Conservation (phyloP, 2,329 filamentous ascomycete species). For the Penicillium sp. region DNA sequence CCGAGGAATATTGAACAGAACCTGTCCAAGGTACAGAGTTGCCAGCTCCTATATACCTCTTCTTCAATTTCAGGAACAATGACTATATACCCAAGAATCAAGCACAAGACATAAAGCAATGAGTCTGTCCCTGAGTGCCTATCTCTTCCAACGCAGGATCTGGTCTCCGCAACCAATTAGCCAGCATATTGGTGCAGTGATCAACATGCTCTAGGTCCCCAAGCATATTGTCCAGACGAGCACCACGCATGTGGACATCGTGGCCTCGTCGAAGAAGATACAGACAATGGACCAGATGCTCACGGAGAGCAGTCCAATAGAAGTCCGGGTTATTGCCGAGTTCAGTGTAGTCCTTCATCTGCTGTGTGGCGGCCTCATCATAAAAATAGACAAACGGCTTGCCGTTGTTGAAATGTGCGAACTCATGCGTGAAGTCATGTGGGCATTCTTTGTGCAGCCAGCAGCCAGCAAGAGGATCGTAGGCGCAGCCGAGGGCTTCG, state of each 20-base stretch:
- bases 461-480: conserved; percentile 18
- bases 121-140: conserved; percentile 14
- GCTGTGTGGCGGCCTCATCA: conserved; percentile 12
- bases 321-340: conserved; percentile 9
- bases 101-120: conserved; percentile 17
- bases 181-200: conserved; percentile 19
- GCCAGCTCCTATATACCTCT: no score
- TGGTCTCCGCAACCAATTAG: conserved; percentile 14
- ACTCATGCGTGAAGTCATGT: conserved; percentile 13
- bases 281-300: conserved; percentile 17
- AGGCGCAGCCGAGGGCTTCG: conserved; percentile 12
- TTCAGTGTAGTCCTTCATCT: conserved; percentile 16
- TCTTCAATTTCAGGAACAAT: not conserved
- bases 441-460: conserved; percentile 20
- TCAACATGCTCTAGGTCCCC: conserved; percentile 17
- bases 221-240: conserved; percentile 18
- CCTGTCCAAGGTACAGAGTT: not conserved
- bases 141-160: conserved; percentile 10
- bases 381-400: conserved; percentile 20
- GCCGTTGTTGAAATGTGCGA: conserved; percentile 15
- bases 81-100: not conserved
- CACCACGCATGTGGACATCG: conserved; percentile 18
- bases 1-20: not conserved
- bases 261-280: conserved; percentile 18
- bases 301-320: conserved; percentile 13